phyloP scores from a whole-genome alignment of 176 grass and related monocot species.

The Themeda triandra region DNA sequence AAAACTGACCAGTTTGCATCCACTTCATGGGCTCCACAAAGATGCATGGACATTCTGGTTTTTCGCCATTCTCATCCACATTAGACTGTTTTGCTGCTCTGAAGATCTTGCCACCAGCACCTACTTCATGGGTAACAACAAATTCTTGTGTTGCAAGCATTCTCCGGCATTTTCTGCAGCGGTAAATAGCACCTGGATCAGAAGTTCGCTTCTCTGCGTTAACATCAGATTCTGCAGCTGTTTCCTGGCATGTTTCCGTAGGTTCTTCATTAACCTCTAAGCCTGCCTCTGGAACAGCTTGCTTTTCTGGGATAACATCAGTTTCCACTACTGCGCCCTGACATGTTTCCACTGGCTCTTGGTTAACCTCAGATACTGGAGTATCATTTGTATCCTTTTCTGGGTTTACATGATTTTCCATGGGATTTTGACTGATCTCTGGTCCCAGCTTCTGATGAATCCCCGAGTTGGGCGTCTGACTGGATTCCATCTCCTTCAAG shows the following conservation, averaged over 20 bases:
- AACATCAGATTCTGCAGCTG: constrained; percentile 29
- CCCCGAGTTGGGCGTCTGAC: background rate
- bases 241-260: background rate
- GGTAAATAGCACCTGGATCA: constrained; percentile 59
- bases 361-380: background rate
- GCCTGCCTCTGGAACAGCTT: constrained; percentile 10
- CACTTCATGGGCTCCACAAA: constrained; percentile 92
- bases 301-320: constrained; percentile 14
- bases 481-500: constrained; percentile 28
- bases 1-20: constrained; percentile 69
- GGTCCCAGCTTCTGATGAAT: constrained; percentile 21
- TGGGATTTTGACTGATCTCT: background rate
- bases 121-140: constrained; percentile 64
- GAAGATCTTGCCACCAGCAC: constrained; percentile 50
- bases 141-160: constrained; percentile 76
- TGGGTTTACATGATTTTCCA: constrained; percentile 13
- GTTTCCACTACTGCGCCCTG: constrained; percentile 16
- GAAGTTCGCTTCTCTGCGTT: constrained; percentile 1
- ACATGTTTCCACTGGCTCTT: constrained; percentile 20
- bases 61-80: constrained; percentile 32
- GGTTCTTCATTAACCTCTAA: background rate
- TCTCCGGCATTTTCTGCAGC: constrained; percentile 68
- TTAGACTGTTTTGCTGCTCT: constrained; percentile 36
- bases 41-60: constrained; percentile 63
- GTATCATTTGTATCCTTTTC: background rate